phyloP scores from a whole-genome alignment of 495 filamentous ascomycete genomes.

The Podospora anserina region DNA sequence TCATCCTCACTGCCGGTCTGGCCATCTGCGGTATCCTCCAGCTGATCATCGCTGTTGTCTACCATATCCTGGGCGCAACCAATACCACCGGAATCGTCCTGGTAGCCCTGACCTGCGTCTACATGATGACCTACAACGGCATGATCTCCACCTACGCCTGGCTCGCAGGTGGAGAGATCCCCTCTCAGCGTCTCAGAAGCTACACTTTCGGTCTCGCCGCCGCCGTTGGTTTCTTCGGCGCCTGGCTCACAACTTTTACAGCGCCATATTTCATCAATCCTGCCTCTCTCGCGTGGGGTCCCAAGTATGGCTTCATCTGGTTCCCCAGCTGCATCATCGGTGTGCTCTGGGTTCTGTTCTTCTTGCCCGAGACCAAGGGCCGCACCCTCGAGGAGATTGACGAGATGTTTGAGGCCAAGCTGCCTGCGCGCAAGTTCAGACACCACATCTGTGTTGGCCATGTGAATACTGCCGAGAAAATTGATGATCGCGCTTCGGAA shows the following conservation, averaged over 20 bases:
- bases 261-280: slow-evolving; percentile 64
- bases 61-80: slow-evolving; percentile 48
- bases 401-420: slow-evolving; percentile 52
- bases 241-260: slow-evolving; percentile 58
- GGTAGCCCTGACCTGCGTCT: slow-evolving; percentile 54
- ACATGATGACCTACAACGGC: slow-evolving; percentile 56
- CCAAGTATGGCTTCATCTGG: slow-evolving; percentile 57
- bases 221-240: slow-evolving; percentile 51
- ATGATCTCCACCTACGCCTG: slow-evolving; percentile 58
- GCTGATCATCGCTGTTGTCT: slow-evolving; percentile 54
- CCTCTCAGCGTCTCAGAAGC: slow-evolving; percentile 51
- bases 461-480: not conserved
- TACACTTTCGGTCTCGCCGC: slow-evolving; percentile 58
- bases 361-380: slow-evolving; percentile 55
- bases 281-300: slow-evolving; percentile 53
- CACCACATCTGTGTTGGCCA: slow-evolving; percentile 32
- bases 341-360: slow-evolving; percentile 48
- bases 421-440: slow-evolving; percentile 44
- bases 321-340: slow-evolving; percentile 39
- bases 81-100: slow-evolving; percentile 50
- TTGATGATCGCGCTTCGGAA: not conserved
- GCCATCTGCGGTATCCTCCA: slow-evolving; percentile 52
- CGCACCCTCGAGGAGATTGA: slow-evolving; percentile 57
- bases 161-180: slow-evolving; percentile 59
- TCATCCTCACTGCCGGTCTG: slow-evolving; percentile 52